Base-by-base conservation (phyloP, 768 basidiomycete genomes). In the Leccinum uliginosum region DNA sequence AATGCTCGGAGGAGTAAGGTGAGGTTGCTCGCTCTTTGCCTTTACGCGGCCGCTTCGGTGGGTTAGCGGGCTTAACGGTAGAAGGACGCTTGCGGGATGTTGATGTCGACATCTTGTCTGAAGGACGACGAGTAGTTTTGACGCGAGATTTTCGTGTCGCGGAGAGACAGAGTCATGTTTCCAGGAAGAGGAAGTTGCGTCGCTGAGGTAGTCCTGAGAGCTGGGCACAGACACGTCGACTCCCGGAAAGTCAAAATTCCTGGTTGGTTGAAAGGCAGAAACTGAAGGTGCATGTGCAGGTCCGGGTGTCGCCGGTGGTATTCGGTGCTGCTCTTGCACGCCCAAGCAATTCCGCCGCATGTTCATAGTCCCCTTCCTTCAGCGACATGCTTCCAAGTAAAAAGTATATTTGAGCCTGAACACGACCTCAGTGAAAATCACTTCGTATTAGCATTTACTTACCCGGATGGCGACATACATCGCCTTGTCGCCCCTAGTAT, bases 11-110 rank as follows among this genome's bases (percentile, higher is more conserved):
- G 45, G 65, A 54, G 23, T 60, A 59, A 10, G 64, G 47, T 23
- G 59, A 63, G 4, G 52, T 40, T 29, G 60, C 64, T 53, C 54
- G 68, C 54, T 56, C 60, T 62, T 72, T 71, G 55, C 68, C 69
- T 58, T 75, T 73, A 35, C 59, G 63, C 43, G 59, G 48, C 46
- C 64, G 65, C 43, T 63, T 63, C 10, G 59, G 54, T 27, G 58
- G 62, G 4, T 60, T 57, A 15, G 57, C 52, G 24, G 58, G 59
- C 35, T 61, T 71, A 24, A 59, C 53, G 15, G 50, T 44, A 4
- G 63, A 59, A 6, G 55, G 57, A 10, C 60, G 63, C 52, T 70
- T 71, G 54, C 70, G 70, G 55, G 61, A 64, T 21, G 51, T 50
- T 17, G 58, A 56, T 11, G 63, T 38, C 17, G 21, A 45, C 12